phyloP scores from a whole-genome alignment of 768 basidiomycete genomes.

The Hypholoma fasciculare region DNA sequence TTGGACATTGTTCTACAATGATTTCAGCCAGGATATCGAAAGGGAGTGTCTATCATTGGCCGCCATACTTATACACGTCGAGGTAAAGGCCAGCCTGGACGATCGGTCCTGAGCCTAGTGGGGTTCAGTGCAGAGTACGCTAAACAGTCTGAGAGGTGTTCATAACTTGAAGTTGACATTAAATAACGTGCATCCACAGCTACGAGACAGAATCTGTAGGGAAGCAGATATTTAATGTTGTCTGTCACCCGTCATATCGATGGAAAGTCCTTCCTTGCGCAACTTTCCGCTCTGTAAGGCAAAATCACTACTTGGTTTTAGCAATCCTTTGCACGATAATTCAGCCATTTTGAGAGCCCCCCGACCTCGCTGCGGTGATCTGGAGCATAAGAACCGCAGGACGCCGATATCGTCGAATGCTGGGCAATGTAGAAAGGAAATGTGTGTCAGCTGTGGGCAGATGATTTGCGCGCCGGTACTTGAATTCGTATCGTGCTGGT shows the following conservation, averaged over 20 bases:
- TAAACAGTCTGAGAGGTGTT: no score
- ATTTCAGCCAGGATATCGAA: neutral
- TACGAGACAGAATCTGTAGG: no score
- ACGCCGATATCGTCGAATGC: conserved; percentile 2
- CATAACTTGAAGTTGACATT: no score
- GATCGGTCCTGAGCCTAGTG: no score
- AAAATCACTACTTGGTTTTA: neutral
- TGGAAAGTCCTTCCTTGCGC: neutral
- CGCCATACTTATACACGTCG: no score
- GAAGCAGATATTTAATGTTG: no score
- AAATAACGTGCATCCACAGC: no score
- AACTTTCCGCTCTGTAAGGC: neutral
- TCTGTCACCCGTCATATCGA: neutral
- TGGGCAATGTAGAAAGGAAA: conserved; percentile 6
- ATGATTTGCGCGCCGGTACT: neutral
- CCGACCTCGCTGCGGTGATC: neutral
- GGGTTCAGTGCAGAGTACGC: no score
- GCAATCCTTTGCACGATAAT: conserved; percentile 3
- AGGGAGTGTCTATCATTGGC: no score
- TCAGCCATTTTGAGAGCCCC: neutral
- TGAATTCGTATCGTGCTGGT: neutral
- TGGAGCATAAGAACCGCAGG: neutral
- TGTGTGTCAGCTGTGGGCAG: conserved; percentile 7
- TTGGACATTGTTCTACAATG: neutral
- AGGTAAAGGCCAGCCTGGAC: no score